A percentile compares a stretch with the other conserved stretches of the same genome.
Evolutionary conservation across 805 yeast genomes (phyloP).

Genomic region (Nakazawaea populi): DNA sequence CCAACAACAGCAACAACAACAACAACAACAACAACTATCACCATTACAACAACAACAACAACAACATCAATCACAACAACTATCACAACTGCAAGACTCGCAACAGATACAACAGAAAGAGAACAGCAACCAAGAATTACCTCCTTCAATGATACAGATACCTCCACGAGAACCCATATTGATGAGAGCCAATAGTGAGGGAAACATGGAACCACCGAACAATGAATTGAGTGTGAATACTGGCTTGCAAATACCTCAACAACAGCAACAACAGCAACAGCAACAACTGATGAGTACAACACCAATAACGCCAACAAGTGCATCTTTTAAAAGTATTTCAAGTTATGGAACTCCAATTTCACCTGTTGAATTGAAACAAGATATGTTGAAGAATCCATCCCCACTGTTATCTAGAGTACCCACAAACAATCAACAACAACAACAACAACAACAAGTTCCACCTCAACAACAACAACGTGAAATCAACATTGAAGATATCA

Average conservation of each 20-base stretch:
- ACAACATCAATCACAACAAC: not conserved
- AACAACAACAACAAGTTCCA: too few species aligned
- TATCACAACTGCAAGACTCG: not conserved
- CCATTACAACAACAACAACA: not conserved
- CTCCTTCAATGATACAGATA: slow-evolving; percentile 33
- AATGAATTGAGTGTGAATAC: slow-evolving; percentile 2
- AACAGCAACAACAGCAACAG: not conserved
- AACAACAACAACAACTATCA: not conserved
- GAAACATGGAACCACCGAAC: not conserved
- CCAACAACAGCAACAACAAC: not conserved
- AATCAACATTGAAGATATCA: slow-evolving; percentile 72
- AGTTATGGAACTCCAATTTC: slow-evolving; percentile 6
- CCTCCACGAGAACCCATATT: slow-evolving; percentile 39
- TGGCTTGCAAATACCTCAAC: slow-evolving; percentile 1
- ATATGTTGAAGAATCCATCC: not conserved
- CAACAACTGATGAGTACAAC: not conserved
- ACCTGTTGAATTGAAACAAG: slow-evolving; percentile 1
- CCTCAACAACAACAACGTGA: slow-evolving; percentile 18
- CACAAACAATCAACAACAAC: not conserved
- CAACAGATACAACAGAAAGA: not conserved
- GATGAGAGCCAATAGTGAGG: slow-evolving; percentile 27
- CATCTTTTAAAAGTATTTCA: slow-evolving; percentile 8
- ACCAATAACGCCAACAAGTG: slow-evolving; percentile 8
- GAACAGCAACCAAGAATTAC: slow-evolving; percentile 16
- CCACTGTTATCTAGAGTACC: slow-evolving; percentile 4